These are phyloP conservation scores for Mycena vulgaris DNA, from an alignment of 768 basidiomycete genomes.

Conservation along the genomic window DNA sequence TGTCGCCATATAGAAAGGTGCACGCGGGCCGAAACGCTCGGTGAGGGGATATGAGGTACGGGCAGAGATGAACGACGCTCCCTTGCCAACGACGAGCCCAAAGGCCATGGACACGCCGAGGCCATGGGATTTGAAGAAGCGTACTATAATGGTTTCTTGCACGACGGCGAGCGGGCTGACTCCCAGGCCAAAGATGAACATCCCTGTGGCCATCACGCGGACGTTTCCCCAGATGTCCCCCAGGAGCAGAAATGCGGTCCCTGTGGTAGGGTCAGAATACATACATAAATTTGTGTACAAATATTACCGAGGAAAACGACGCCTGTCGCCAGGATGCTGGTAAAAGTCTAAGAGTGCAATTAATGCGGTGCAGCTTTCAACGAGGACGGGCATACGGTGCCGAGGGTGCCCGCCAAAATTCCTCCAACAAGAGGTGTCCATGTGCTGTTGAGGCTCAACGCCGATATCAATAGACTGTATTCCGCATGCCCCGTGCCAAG, in stretches of 20 bases:
- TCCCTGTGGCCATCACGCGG: constrained; percentile 80
- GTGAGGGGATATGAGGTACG: constrained; percentile 85
- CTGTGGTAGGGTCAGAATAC: constrained; percentile 39
- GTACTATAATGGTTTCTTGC: constrained; percentile 89
- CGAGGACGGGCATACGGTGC: constrained; percentile 56
- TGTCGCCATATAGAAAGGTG: constrained; percentile 82
- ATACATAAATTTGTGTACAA: constrained; percentile 28
- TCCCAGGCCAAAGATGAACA: constrained; percentile 87
- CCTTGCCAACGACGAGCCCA: constrained; percentile 88
- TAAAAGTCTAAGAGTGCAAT: constrained; percentile 55
- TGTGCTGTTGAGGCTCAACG: constrained; percentile 80
- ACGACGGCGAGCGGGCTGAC: constrained; percentile 86
- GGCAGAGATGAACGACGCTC: constrained; percentile 82
- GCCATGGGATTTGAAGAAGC: constrained; percentile 83
- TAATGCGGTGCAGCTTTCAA: neutral
- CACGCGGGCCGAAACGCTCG: constrained; percentile 74
- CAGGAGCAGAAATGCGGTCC: constrained; percentile 73
- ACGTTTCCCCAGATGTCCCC: constrained; percentile 75
- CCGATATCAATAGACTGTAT: constrained; percentile 83
- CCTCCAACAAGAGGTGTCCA: constrained; percentile 87
- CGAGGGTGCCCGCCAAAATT: constrained; percentile 76
- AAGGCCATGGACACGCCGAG: constrained; percentile 85
- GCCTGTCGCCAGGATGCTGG: constrained; percentile 82
- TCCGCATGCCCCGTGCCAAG: constrained; percentile 84
- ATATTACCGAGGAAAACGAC: constrained; percentile 73